Evolutionary conservation across 2,329 filamentous ascomycete species (phyloP).

Genomic region (Sporothrix pallida): DNA sequence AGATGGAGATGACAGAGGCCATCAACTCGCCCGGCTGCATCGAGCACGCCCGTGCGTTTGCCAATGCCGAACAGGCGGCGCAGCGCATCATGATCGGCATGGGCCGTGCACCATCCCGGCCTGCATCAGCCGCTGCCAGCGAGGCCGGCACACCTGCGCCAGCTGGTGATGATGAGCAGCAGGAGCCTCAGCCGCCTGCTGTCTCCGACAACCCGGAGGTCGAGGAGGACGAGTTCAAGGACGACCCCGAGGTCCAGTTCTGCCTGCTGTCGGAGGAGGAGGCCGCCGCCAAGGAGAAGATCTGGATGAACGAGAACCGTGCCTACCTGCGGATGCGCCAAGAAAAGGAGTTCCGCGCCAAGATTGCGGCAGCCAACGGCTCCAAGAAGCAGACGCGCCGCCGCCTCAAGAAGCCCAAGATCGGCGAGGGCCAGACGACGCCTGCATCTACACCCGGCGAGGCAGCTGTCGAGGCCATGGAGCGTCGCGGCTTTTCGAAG

Average conservation of each 20-base stretch:
- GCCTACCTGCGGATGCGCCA: constrained; percentile 90
- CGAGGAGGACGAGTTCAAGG: constrained; percentile 80
- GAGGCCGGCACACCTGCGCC: constrained; percentile 18
- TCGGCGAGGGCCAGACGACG: constrained; percentile 69
- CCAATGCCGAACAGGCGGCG: constrained; percentile 62
- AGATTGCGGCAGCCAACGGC: constrained; percentile 52
- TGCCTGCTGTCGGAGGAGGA: constrained; percentile 78
- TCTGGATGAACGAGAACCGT: constrained; percentile 95
- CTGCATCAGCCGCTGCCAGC: constrained; percentile 9
- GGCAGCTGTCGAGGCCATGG: constrained; percentile 71
- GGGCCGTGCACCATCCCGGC: constrained; percentile 20
- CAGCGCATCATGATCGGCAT: constrained; percentile 37
- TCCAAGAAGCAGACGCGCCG: constrained; percentile 46
- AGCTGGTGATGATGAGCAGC: neutral
- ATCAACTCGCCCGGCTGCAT: constrained; percentile 65
- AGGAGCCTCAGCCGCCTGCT: neutral
- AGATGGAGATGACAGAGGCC: constrained; percentile 72
- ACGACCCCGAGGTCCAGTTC: constrained; percentile 84
- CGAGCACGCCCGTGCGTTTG: constrained; percentile 63
- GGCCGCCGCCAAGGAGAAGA: constrained; percentile 80
- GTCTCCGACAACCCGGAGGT: constrained; percentile 69
- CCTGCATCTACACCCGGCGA: constrained; percentile 72
- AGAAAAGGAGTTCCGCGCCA: constrained; percentile 77
- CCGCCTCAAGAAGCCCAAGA: constrained; percentile 60
- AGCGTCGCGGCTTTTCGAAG: constrained; percentile 71